A percentile compares a stretch with the other conserved stretches of the same genome.
These are phyloP conservation scores for Anthracocystis walkeri DNA, from an alignment of 1,284 basidiomycete species.

Conservation along the genomic window DNA sequence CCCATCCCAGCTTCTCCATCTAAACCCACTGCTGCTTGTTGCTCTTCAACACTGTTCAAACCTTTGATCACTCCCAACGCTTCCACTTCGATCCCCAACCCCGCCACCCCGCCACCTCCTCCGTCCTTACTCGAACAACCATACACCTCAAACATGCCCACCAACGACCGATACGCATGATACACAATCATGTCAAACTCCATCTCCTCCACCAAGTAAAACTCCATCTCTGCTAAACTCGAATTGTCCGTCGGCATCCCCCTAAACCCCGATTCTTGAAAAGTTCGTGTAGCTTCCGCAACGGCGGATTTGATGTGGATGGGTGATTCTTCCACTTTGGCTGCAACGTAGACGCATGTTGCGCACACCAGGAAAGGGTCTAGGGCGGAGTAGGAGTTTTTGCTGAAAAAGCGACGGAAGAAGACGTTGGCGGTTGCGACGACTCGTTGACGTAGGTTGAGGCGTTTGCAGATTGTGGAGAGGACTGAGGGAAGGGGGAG, in stretches of 20 bases:
- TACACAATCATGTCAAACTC: slow-evolving; percentile 94
- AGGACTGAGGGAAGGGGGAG: slow-evolving; percentile 72
- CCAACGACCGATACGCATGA: slow-evolving; percentile 90
- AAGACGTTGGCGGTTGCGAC: slow-evolving; percentile 93
- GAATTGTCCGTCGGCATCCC: slow-evolving; percentile 82
- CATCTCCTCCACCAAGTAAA: slow-evolving; percentile 94
- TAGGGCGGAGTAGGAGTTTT: slow-evolving; percentile 81
- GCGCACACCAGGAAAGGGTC: slow-evolving; percentile 92
- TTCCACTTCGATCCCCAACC: slow-evolving; percentile 16
- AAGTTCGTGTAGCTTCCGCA: slow-evolving; percentile 77
- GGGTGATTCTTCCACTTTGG: slow-evolving; percentile 95
- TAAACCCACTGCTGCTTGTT: not conserved
- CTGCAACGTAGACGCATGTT: slow-evolving; percentile 93
- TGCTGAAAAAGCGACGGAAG: slow-evolving; percentile 87
- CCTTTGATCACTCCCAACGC: slow-evolving; percentile 26
- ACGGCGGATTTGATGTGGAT: slow-evolving; percentile 93
- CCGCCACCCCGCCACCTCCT: not conserved
- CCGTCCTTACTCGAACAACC: slow-evolving; percentile 3
- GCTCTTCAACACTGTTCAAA: slow-evolving; percentile 7
- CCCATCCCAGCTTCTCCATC: not conserved
- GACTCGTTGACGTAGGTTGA: slow-evolving; percentile 85
- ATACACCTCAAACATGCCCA: slow-evolving; percentile 77
- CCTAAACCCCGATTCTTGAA: slow-evolving; percentile 49
- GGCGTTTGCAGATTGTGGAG: slow-evolving; percentile 85
- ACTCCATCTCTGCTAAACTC: slow-evolving; percentile 97